Base-by-base conservation (phyloP, 129 eudicot species). In the Chrysanthemum makinoi region DNA sequence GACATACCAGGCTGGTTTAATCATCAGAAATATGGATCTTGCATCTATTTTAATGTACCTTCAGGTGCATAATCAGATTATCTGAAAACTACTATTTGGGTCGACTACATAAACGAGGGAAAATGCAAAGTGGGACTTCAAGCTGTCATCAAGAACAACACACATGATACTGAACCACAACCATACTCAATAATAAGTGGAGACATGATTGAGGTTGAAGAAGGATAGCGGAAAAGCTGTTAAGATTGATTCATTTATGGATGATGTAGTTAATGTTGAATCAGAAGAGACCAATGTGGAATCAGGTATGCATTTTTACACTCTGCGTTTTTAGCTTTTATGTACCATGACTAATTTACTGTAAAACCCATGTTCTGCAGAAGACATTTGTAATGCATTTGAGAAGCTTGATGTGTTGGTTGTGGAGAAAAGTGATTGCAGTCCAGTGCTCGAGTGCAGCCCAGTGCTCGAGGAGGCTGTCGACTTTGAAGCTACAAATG, bases 391-490 rank as follows among this genome's bases (percentile, higher is more conserved):
- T 63, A 16, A 51, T 30, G 71, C 76, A 10, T 69, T 77, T 69
- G 70, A 76, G 75, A 62, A 76, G 10, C 70, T 68, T 49, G 80
- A 69, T 61, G 70, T 69, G 26, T 18, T 63, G 56, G 20, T 74
- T 74, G n/a, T 64, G 17, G 46, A 64, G 46, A 71, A 35, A 64
- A 26, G 26, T 56, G 13, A 7, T 19, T 22, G 14, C 22, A 56
- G 35, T 30, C 35, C 35, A 26, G 28, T 26, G 28, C 28, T 26
- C 28, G 28, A 26, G 28, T 26, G 28, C 28, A 26, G 28, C 14
- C 10, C 19, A 26, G 26, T 9, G 30, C 28, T 5, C 6, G 62
- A 56, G 62, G 62, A 18, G 26, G 20, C 26, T 56, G 62, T 56
- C 4, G 20, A 56, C 3, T 4, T 56, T 16, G 65, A 64, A 33